Evolutionary conservation across 306 rosid species (phyloP).

Genomic region (Sicyos baderoa): DNA sequence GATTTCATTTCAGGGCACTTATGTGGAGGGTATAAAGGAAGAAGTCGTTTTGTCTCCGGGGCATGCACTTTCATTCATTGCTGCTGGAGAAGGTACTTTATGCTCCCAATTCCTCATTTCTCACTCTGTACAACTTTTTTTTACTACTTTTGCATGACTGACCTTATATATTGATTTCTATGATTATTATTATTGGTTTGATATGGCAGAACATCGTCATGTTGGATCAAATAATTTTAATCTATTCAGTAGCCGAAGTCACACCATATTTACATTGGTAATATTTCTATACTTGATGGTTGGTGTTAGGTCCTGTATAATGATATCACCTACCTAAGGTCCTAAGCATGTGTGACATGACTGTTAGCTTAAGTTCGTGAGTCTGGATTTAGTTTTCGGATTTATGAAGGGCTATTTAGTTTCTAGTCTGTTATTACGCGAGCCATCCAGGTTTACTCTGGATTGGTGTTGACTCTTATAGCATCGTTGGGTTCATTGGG

Average conservation of each 20-base stretch:
- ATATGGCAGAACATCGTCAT: slow-evolving; percentile 88
- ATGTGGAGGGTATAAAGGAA: slow-evolving; percentile 99
- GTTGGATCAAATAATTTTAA: slow-evolving; percentile 98
- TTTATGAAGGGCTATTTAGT: not conserved
- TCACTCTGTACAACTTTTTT: not conserved
- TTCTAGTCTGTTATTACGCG: not conserved
- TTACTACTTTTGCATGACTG: not conserved
- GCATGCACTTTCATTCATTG: slow-evolving; percentile 97
- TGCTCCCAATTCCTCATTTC: not conserved
- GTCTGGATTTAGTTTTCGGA: slow-evolving; percentile 9
- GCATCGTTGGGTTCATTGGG: not conserved
- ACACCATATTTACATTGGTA: slow-evolving; percentile 97
- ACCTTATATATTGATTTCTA: not conserved
- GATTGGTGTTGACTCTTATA: not conserved
- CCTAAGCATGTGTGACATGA: not conserved
- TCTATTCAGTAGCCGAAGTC: slow-evolving; percentile 98
- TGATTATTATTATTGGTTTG: slow-evolving; percentile 7
- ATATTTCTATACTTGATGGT: slow-evolving; percentile 10
- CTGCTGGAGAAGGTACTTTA: slow-evolving; percentile 93
- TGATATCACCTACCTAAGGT: slow-evolving; percentile 5
- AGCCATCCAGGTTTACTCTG: not conserved
- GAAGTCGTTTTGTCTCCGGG: slow-evolving; percentile 98
- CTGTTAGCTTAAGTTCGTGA: not conserved
- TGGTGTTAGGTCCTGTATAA: not conserved
- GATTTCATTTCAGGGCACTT: slow-evolving; percentile 70